A percentile compares a stretch with the other conserved stretches of the same genome.
phyloP scores from a whole-genome alignment of 441 rosid species.

The Populus hybrid region DNA sequence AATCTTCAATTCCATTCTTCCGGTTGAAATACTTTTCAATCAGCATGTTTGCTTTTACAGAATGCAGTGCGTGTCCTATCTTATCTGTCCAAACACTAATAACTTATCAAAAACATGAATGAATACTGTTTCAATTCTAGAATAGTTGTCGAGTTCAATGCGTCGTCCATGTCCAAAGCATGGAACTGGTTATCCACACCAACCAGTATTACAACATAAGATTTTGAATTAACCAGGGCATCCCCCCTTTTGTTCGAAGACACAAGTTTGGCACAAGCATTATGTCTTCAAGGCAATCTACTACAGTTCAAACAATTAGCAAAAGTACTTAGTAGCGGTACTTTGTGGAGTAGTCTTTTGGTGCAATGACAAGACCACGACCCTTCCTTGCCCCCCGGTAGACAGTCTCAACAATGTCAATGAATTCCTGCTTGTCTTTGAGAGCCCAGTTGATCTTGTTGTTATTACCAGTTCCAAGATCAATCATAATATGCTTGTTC shows the following conservation, averaged over 20 bases:
- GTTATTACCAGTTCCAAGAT: conserved; percentile 96
- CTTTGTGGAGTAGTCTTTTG: conserved; percentile 93
- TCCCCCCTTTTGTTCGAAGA: neutral
- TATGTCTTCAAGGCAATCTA: neutral
- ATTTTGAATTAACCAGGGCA: neutral
- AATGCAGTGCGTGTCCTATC: too few relatives aligned
- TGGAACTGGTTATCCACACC: neutral
- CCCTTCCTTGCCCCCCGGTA: conserved; percentile 95
- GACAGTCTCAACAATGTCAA: conserved; percentile 78
- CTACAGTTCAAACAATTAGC: neutral
- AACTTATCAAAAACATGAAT: too few relatives aligned
- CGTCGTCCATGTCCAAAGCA: neutral
- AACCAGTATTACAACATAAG: neutral
- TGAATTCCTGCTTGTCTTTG: conserved; percentile 94
- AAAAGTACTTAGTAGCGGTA: conserved; percentile 61
- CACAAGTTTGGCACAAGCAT: neutral
- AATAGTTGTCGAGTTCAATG: neutral
- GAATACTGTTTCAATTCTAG: neutral
- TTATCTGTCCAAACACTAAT: too few relatives aligned
- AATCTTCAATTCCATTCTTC: too few relatives aligned
- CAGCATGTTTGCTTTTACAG: too few relatives aligned
- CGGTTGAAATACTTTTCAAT: too few relatives aligned
- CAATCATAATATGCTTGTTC: conserved; percentile 96
- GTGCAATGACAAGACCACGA: conserved; percentile 95
- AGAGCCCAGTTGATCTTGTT: conserved; percentile 98